Percentiles rank a stretch among this genome's conserved stretches.
These are phyloP conservation scores for Ophiostoma sp. DNA, from an alignment of 2,329 filamentous ascomycete genomes.

Conservation along the genomic window DNA sequence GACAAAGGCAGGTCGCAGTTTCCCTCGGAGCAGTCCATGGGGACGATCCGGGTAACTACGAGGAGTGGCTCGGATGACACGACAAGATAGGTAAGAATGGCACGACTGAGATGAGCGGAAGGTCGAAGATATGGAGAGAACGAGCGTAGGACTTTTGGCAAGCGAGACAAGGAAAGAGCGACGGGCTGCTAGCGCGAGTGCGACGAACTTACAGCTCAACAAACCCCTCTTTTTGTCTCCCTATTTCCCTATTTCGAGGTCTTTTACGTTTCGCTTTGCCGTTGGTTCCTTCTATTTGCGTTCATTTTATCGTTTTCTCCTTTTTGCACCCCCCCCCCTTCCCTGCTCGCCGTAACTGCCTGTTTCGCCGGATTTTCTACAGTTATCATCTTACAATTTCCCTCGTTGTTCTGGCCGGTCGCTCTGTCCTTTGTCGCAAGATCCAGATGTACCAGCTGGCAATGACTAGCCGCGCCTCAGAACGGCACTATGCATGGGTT, in stretches of 20 bases:
- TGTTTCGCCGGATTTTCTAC: neutral
- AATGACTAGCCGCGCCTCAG: neutral
- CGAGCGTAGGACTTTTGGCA: constrained; percentile 21
- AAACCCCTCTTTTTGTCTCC: constrained; percentile 14
- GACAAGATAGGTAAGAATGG: constrained; percentile 13
- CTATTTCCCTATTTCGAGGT: constrained; percentile 2
- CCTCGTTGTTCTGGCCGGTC: constrained; percentile 4
- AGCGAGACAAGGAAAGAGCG: constrained; percentile 16
- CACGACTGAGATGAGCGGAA: constrained; percentile 4
- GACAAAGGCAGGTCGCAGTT: constrained; percentile 4
- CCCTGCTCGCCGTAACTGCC: neutral
- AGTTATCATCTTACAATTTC: neutral
- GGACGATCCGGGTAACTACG: constrained; percentile 18
- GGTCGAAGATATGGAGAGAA: constrained; percentile 13
- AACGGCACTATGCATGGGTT: constrained; percentile 14
- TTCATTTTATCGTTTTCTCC: neutral
- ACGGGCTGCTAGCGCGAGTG: constrained; percentile 21
- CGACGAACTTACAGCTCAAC: constrained; percentile 16
- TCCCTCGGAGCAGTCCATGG: constrained; percentile 20
- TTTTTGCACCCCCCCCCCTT: neutral
- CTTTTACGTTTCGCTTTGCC: constrained; percentile 8
- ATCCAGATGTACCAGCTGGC: constrained; percentile 8
- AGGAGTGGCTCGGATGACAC: constrained; percentile 14
- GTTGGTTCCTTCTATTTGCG: constrained; percentile 6
- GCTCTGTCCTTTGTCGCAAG: constrained; percentile 1